Conservation (phyloP, 1,139 yeast genomes). For the Hemisphaericaspora xylanilytica region DNA sequence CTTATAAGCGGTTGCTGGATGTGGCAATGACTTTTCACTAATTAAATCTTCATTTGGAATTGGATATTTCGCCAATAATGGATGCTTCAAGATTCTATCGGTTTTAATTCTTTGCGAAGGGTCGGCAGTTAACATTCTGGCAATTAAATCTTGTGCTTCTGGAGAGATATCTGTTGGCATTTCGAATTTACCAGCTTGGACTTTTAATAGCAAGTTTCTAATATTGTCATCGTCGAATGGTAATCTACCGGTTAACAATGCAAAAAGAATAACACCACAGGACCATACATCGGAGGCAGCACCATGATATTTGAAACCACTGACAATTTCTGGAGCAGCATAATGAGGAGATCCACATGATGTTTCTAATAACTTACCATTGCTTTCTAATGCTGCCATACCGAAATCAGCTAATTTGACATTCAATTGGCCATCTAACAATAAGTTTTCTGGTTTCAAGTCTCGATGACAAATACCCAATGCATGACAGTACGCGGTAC, state of each 20-base stretch:
- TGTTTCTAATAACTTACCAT: constrained; percentile 69
- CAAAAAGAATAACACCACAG: constrained; percentile 78
- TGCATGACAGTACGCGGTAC: constrained; percentile 81
- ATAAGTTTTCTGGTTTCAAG: constrained; percentile 73
- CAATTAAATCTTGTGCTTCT: constrained; percentile 72
- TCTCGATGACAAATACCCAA: constrained; percentile 81
- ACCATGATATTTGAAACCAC: constrained; percentile 76
- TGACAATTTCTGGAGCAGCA: constrained; percentile 84
- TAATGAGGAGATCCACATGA: constrained; percentile 87
- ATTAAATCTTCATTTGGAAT: constrained; percentile 49
- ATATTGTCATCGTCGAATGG: constrained; percentile 84
- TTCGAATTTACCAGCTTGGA: constrained; percentile 70
- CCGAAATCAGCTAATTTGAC: constrained; percentile 85
- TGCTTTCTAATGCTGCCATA: constrained; percentile 80
- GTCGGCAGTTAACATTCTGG: constrained; percentile 72
- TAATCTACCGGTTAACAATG: constrained; percentile 71
- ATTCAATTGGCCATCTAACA: constrained; percentile 62
- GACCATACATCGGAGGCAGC: constrained; percentile 87
- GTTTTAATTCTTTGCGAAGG: constrained; percentile 77
- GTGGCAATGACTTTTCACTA: constrained; percentile 56
- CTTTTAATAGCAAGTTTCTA: constrained; percentile 65
- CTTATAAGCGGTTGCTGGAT: constrained; percentile 58
- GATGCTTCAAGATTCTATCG: constrained; percentile 72
- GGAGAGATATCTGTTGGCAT: constrained; percentile 60
- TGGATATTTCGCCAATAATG: constrained; percentile 64